A percentile compares a stretch with the other conserved stretches of the same genome.
Conservation (phyloP, 2,329 filamentous ascomycete species). For the Trichoderma arundinaceum region DNA sequence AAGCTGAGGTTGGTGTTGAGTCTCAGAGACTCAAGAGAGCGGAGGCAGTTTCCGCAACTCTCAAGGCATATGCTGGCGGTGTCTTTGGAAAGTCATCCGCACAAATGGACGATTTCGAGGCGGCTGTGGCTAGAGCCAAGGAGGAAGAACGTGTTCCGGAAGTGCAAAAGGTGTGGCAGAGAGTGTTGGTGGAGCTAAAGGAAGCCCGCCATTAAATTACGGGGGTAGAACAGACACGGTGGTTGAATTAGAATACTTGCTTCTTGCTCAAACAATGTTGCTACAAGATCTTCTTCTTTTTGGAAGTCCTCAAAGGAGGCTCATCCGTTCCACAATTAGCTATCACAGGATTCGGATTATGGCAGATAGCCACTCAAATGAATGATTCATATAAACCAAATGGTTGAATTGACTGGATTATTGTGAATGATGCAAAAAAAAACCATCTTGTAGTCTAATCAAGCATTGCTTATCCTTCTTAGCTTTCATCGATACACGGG, state of each 20-base stretch:
- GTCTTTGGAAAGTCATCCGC: constrained; percentile 47
- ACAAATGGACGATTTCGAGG: constrained; percentile 41
- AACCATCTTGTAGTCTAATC: neutral
- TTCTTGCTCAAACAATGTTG: constrained; percentile 7
- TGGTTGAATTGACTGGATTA: neutral
- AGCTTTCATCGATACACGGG: neutral
- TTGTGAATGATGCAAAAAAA: neutral
- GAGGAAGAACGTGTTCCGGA: constrained; percentile 52
- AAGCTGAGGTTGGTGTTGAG: constrained; percentile 56
- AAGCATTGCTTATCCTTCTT: no score
- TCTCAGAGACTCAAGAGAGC: constrained; percentile 56
- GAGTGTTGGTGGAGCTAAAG: constrained; percentile 43
- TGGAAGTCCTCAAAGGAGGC: neutral
- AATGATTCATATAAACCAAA: neutral
- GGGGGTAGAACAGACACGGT: neutral
- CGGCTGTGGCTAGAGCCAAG: constrained; percentile 45
- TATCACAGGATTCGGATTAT: neutral
- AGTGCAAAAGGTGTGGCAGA: constrained; percentile 52
- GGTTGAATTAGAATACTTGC: neutral
- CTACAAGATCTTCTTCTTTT: constrained; percentile 18
- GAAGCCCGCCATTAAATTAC: constrained; percentile 21
- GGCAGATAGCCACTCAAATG: constrained; percentile 1
- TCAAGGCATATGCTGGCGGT: constrained; percentile 51
- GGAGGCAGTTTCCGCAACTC: constrained; percentile 52
- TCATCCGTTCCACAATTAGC: neutral